Percentiles rank a stretch among this genome's conserved stretches.
Evolutionary conservation across 306 rosid genomes (phyloP).

Genomic region (Inga oerstediana): DNA sequence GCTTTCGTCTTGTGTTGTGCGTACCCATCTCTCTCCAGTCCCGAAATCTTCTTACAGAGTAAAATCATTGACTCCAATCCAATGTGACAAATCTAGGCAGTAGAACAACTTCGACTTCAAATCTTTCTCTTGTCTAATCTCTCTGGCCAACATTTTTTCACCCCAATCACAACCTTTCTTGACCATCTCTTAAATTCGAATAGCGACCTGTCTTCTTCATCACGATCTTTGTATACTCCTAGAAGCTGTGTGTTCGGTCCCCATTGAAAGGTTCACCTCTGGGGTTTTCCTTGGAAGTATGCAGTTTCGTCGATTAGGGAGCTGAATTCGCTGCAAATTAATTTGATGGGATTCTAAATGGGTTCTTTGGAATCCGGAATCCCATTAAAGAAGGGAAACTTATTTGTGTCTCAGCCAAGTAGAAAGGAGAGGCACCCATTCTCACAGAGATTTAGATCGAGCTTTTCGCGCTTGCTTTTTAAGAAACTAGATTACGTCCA

Average conservation of each 20-base stretch:
- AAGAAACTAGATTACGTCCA: slow-evolving; percentile 86
- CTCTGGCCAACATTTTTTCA: slow-evolving; percentile 36
- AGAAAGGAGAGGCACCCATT: slow-evolving; percentile 65
- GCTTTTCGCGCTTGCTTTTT: slow-evolving; percentile 74
- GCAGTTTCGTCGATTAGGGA: slow-evolving; percentile 34
- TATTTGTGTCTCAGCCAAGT: slow-evolving; percentile 50
- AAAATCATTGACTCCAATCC: slow-evolving; percentile 17
- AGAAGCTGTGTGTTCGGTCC: slow-evolving; percentile 1
- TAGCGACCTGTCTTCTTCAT: slow-evolving; percentile 27
- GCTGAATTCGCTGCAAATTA: slow-evolving; percentile 18
- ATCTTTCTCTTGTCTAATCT: slow-evolving; percentile 5
- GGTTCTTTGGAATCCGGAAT: slow-evolving; percentile 80
- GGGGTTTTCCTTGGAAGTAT: slow-evolving; percentile 31
- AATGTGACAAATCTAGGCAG: not conserved
- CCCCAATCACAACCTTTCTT: slow-evolving; percentile 44
- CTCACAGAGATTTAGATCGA: slow-evolving; percentile 84
- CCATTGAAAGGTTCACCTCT: slow-evolving; percentile 26
- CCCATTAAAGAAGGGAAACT: slow-evolving; percentile 72
- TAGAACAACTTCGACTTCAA: slow-evolving; percentile 44
- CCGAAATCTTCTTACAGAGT: slow-evolving; percentile 24
- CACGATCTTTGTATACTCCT: slow-evolving; percentile 11
- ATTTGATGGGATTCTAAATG: slow-evolving; percentile 79
- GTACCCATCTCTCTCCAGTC: slow-evolving; percentile 12
- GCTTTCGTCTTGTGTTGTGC: slow-evolving; percentile 19
- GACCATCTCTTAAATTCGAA: slow-evolving; percentile 19